Percentiles rank a stretch among this genome's conserved stretches.
phyloP scores from a whole-genome alignment of 1,284 basidiomycete genomes.

The Heterobasidion irregulare region DNA sequence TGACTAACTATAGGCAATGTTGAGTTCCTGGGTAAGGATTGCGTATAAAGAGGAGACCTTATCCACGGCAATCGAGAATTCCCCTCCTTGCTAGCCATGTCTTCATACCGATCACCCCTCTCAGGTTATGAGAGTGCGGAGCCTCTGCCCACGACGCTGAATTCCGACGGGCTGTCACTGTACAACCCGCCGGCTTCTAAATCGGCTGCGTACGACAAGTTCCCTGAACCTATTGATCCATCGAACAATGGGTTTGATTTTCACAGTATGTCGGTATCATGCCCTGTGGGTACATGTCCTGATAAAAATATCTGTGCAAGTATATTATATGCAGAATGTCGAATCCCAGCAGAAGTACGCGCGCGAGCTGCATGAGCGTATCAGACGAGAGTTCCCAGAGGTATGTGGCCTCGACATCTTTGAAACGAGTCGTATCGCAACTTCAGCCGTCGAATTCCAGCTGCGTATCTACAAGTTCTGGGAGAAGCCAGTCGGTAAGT shows the following conservation, averaged over 20 bases:
- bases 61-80: background rate
- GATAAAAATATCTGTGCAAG: slow-evolving; percentile 21
- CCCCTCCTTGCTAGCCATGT: background rate
- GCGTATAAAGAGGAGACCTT: background rate
- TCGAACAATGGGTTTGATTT: slow-evolving; percentile 60
- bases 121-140: slow-evolving; percentile 35
- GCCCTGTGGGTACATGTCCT: background rate
- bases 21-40: background rate
- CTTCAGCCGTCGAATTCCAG: slow-evolving; percentile 23
- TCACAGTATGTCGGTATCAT: slow-evolving; percentile 36
- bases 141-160: slow-evolving; percentile 39
- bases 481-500: slow-evolving; percentile 53
- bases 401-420: slow-evolving; percentile 19
- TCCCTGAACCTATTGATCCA: slow-evolving; percentile 42
- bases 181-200: slow-evolving; percentile 35
- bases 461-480: slow-evolving; percentile 56
- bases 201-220: slow-evolving; percentile 43
- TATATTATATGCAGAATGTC: slow-evolving; percentile 55
- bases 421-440: background rate
- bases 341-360: slow-evolving; percentile 41
- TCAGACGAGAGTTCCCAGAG: slow-evolving; percentile 66
- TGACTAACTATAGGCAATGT: background rate
- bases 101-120: slow-evolving; percentile 28
- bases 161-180: slow-evolving; percentile 53
- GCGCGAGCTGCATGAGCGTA: slow-evolving; percentile 52